Evolutionary conservation across 306 rosid species (phyloP).

Genomic region (Cicer bijugum): DNA sequence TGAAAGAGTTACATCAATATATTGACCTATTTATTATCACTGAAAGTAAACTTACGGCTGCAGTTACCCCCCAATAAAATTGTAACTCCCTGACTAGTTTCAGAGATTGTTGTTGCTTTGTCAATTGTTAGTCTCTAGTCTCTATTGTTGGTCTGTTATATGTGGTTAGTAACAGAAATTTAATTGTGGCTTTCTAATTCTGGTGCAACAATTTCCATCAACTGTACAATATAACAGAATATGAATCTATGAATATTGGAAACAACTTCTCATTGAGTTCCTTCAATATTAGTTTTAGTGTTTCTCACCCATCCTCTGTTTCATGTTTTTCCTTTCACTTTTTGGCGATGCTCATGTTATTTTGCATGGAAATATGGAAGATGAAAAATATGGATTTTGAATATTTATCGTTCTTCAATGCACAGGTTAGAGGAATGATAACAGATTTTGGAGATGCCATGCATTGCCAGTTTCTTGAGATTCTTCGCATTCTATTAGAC

Average conservation of each 20-base stretch:
- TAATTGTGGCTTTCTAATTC: neutral
- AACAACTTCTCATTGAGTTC: neutral
- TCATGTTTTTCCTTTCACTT: neutral
- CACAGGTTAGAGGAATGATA: slow-evolving; percentile 82
- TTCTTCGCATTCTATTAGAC: slow-evolving; percentile 88
- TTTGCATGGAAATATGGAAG: slow-evolving; percentile 13
- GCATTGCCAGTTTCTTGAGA: slow-evolving; percentile 97
- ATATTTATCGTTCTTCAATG: slow-evolving; percentile 7
- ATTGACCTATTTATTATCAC: no score
- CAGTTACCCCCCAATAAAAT: no score
- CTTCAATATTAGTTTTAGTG: neutral
- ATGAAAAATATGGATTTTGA: slow-evolving; percentile 7
- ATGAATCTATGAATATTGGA: neutral
- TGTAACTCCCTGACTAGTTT: neutral
- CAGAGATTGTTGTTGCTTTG: neutral
- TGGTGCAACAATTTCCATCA: neutral
- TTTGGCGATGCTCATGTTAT: neutral
- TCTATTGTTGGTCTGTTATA: neutral
- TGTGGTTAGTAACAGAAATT: neutral
- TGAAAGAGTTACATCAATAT: no score
- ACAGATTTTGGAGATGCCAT: slow-evolving; percentile 93
- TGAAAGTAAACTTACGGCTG: no score
- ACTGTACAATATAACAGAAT: neutral
- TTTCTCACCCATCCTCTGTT: neutral
- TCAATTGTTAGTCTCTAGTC: neutral